Base-by-base conservation (phyloP, 139 green algal species). In the Microglena sp. region DNA sequence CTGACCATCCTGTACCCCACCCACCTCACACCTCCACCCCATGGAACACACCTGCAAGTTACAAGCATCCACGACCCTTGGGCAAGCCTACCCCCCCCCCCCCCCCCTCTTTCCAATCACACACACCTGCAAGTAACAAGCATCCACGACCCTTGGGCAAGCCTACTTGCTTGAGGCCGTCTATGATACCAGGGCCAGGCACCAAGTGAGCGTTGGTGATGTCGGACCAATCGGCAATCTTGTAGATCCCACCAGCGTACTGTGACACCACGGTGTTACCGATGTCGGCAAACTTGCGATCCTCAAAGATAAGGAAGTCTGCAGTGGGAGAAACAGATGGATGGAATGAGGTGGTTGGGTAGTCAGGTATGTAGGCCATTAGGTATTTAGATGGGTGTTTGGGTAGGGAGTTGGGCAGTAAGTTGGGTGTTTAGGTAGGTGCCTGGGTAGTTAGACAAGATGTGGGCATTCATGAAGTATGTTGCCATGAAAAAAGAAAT, bases 231-330 rank as follows among this genome's bases (percentile, higher is more conserved):
- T 96, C 86, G n/a, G 94, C 78, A 34, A 85, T 85, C 62, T 80
- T 78, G 71, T 82, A 82, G 74, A 85, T 80, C 55, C 78, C 78
- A 5, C 78, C 74, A 27, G n/a, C 71, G 55, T 85, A 81, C 46
- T 74, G 67, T 36, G 74, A 80, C 22, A 94, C 90, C 43, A 98
- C 94, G 0, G 94, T 99, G 87, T 98, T 98, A 70, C 94, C 94
- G 56, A 99, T 99, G 82, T 99, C 94, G 0, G 94, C 94, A 83
- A 98, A 99, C 80, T 99, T 99, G 66, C 94, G 86, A 78, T 99
- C 94, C 82, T 99, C 94, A 69, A 99, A 99, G 53, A 99, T 95
- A 31, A 99, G 50, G 71, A 99, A 99, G 75, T 98, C 85, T 91
- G 83, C 33, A 54, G 5, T 26, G 43, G 8, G 21, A 32, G 1